Base-by-base conservation (phyloP, 768 basidiomycete species). In the Lyophyllum semitale region DNA sequence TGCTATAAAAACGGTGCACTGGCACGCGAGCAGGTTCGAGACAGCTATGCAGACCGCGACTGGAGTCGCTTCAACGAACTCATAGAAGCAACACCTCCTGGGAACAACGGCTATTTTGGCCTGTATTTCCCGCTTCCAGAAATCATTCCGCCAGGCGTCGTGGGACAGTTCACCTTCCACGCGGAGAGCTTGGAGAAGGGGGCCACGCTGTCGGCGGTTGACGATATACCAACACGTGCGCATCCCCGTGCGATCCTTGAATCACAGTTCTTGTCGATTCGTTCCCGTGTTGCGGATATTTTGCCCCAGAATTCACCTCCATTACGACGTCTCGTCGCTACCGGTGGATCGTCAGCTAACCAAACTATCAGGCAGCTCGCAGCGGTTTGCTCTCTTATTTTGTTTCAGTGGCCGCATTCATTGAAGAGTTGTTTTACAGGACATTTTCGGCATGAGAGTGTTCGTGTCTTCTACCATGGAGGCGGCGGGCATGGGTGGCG, bases 1-100 rank as follows among this genome's bases (percentile, higher is more conserved):
- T 94, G 92, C 69, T 93, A 93, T 75, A 95, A 93, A 71, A 91
- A 94, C 61, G 91, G 91, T 20, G 88, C 90, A 0, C 79, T 94
- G 8, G 87, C 90, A 1, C 83, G 93, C 41, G 88, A 93, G 65
- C 80, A 87, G 59, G 78, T 95, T 17, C 84, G 89, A 9, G 82
- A 94, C 64, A 73, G 70, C 43, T 84, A 87, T 64, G 84, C 84
- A 44, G 69, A 76, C 42, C 68, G 76, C 6, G 72, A 83, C 55
- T 95, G 93, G 92, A 70, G 71, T 29, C 71, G 68, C 30, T 95
- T 89, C 76, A 92, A 92, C 69, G 67, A 80, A 51, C 74, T 85
- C 20, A 81, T 92, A 9, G 78, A 83, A 54, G 61, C 65, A 22
- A 77, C 79, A 0, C 73, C 82, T 1, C 70, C 81, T 0, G 87